Conservation (phyloP, 441 rosid genomes). For the Geranium incanum region DNA sequence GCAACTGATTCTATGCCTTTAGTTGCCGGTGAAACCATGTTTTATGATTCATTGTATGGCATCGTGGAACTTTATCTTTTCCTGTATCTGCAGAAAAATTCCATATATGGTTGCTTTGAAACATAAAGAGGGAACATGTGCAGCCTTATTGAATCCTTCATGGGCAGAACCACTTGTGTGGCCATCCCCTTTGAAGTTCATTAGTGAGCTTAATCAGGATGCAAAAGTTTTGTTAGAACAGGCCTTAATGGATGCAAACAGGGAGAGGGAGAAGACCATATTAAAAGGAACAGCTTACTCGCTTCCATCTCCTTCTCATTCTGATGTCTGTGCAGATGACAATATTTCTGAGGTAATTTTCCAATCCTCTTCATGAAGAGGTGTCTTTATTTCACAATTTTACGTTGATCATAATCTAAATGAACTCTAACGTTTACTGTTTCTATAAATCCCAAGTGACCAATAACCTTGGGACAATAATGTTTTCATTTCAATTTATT, state of each 20-base stretch:
- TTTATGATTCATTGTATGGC: background rate
- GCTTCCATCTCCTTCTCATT: conserved; percentile 54
- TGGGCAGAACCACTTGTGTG: conserved; percentile 95
- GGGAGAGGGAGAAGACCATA: conserved; percentile 75
- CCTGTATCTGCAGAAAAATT: conserved; percentile 55
- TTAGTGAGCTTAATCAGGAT: conserved; percentile 79
- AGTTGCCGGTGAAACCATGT: background rate
- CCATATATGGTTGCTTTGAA: conserved; percentile 73
- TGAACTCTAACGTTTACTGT: background rate
- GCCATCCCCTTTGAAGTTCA: conserved; percentile 95
- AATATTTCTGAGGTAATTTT: conserved; percentile 69
- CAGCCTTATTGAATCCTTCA: conserved; percentile 81
- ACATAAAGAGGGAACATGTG: conserved; percentile 74
- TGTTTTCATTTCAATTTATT: too few species aligned
- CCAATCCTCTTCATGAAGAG: background rate
- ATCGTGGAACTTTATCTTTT: background rate
- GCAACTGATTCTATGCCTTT: background rate
- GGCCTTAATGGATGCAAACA: conserved; percentile 80
- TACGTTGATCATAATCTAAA: background rate
- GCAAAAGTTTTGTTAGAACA: conserved; percentile 68
- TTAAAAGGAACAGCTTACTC: conserved; percentile 60
- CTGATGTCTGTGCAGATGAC: conserved; percentile 57
- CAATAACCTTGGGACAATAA: background rate
- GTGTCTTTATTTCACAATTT: background rate
- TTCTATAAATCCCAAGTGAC: background rate